These are phyloP conservation scores for Solanum hybrid DNA, from an alignment of 305 asterid genomes.

Conservation along the genomic window DNA sequence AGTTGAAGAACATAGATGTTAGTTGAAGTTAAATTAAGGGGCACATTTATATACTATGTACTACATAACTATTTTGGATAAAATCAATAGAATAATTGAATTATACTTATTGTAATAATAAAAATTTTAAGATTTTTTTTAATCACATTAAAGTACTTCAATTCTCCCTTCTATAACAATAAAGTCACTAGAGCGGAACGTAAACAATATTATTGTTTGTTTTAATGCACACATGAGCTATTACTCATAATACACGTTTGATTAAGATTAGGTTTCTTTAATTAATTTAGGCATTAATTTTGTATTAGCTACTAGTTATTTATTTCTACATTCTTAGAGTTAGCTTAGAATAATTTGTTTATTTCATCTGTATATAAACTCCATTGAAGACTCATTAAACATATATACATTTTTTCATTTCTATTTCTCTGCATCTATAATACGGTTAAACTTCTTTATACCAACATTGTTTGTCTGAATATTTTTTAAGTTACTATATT, in stretches of 20 bases:
- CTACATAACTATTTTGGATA: not conserved
- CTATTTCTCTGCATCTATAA: not conserved
- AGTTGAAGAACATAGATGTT: too few relatives aligned
- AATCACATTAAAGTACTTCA: not conserved
- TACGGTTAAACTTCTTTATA: too few relatives aligned
- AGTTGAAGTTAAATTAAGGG: too few relatives aligned
- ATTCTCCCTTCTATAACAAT: not conserved
- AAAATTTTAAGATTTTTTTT: not conserved
- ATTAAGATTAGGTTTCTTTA: not conserved
- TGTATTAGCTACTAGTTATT: not conserved
- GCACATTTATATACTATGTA: too few relatives aligned
- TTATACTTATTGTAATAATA: not conserved
- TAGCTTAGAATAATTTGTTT: not conserved
- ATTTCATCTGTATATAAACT: not conserved
- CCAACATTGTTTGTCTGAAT: too few relatives aligned
- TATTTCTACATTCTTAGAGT: not conserved
- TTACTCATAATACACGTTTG: not conserved
- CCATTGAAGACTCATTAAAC: not conserved
- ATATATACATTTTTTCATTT: not conserved
- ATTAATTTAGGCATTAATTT: not conserved
- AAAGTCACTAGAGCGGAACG: not conserved
- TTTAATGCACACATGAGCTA: not conserved
- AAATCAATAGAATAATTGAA: not conserved
- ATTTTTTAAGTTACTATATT: not conserved
- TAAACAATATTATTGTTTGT: not conserved